Base-by-base conservation (phyloP, 805 yeast genomes). In the Kazachstania bromeliacearum region DNA sequence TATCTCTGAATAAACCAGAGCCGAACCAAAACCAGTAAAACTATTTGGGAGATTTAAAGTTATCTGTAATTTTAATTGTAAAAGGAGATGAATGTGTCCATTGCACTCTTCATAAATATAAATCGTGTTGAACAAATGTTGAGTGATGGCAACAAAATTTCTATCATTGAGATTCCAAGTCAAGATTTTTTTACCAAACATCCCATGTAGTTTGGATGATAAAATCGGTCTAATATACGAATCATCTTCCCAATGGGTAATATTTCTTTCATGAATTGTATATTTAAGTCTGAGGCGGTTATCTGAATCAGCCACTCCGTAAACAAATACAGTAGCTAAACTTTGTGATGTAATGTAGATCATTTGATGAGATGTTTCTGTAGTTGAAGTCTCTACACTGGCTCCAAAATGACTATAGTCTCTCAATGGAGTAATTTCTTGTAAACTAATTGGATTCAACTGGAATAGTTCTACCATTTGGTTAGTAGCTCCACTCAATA, bases 1-100 rank as follows among this genome's bases (percentile, higher is more conserved):
- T 16, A 43, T 35, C 1, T 25, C 35, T 20, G 38, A 43, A 26
- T 41, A 48, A 6, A 36, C 40, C 5, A 55, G 33, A 1, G 47
- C 44, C 2, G 64, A 61, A 2, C 56, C 57, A 28, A 55, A 51
- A 5, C 67, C 70, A 2, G 45, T 44, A 2, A 41, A 28, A 12
- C 48, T 46, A 10, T 22, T 23, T 7, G 39, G 24, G 12, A 36
- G 28, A 23, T 36, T 44, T 24, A 40, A 27, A 24, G 37, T 31
- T 19, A 44, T 13, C 21, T 37, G 37, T 22, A 37, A 40, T 27
- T 16, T 15, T 6, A 34, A 13, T 16, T 31, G 24, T 3, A 10
- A 15, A 26, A 26, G 4, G 3, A 31, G 17, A 3, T 8, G 16
- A 3, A 31, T n/a, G 3, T 21, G 34, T 7, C 40, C 22, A 10